These are phyloP conservation scores for Rhodotorula kratochvilovae DNA, from an alignment of 768 basidiomycete genomes.

Conservation along the genomic window DNA sequence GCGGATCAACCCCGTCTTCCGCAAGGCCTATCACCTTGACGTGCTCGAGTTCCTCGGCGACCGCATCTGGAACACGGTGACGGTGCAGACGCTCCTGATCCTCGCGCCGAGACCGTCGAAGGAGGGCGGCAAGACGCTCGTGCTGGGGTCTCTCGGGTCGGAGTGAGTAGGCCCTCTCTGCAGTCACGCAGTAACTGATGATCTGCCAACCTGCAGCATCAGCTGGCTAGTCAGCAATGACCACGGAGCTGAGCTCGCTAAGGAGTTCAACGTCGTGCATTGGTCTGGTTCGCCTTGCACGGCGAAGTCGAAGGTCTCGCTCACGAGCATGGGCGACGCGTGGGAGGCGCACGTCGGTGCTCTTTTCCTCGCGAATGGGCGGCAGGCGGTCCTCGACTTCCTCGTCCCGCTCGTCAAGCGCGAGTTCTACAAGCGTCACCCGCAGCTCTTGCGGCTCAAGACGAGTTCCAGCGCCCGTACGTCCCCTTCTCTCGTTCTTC, in stretches of 20 bases:
- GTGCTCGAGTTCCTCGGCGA: conserved; percentile 18
- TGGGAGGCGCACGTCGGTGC: conserved; percentile 19
- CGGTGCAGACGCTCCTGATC: neutral
- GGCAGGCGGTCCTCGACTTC: neutral
- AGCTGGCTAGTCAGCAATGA: neutral
- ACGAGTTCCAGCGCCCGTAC: neutral
- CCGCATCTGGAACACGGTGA: neutral
- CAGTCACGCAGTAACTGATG: too few relatives aligned
- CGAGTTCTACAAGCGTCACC: neutral
- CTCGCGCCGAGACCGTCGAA: neutral
- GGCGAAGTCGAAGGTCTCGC: too few relatives aligned
- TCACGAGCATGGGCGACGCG: neutral
- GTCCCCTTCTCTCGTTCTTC: too few relatives aligned
- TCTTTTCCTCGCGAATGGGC: neutral
- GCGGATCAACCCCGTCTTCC: neutral
- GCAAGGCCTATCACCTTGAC: conserved; percentile 7
- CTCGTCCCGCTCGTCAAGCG: conserved; percentile 8
- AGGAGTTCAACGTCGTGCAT: neutral
- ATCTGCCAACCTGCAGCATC: too few relatives aligned
- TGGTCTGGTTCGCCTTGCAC: too few relatives aligned
- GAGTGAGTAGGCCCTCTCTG: neutral
- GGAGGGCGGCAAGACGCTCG: neutral
- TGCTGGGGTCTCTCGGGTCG: neutral
- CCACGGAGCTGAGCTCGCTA: neutral
- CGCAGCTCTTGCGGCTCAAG: neutral